These are phyloP conservation scores for Thermothelomyces thermophilus DNA, from an alignment of 2,329 filamentous ascomycete genomes.

Conservation along the genomic window DNA sequence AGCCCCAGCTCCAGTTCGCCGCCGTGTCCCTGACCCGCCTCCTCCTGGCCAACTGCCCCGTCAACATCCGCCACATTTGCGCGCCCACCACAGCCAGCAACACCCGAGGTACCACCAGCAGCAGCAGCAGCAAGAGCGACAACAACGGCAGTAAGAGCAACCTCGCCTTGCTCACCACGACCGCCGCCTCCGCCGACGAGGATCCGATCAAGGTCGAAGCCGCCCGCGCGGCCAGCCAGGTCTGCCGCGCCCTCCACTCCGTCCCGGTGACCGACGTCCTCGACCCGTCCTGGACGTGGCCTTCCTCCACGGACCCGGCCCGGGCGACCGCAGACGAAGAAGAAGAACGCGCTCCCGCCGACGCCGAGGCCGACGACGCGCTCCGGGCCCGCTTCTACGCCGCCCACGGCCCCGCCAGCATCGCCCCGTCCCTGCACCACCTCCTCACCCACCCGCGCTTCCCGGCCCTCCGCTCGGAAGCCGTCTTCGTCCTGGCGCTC, in stretches of 20 bases:
- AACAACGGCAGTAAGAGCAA: conserved; percentile 29
- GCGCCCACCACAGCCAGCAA: conserved; percentile 29
- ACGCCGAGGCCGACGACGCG: conserved; percentile 3
- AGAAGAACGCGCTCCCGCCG: background rate
- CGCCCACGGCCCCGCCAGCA: conserved; percentile 33
- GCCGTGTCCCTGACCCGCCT: conserved; percentile 52
- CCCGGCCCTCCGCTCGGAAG: conserved; percentile 52
- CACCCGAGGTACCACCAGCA: conserved; percentile 6
- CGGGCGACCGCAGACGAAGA: no score
- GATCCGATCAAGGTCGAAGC: conserved; percentile 56
- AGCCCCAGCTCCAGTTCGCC: conserved; percentile 54
- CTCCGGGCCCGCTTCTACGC: conserved; percentile 38
- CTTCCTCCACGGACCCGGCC: conserved; percentile 21
- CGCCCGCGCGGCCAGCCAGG: conserved; percentile 44
- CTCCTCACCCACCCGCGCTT: conserved; percentile 53
- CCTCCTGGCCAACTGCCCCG: conserved; percentile 46
- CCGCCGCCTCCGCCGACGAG: conserved; percentile 40
- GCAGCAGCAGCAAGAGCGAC: no score
- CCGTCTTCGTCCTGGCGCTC: conserved; percentile 56
- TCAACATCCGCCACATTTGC: conserved; percentile 48
- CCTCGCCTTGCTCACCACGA: conserved; percentile 34
- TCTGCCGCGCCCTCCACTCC: conserved; percentile 51
- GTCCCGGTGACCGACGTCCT: background rate
- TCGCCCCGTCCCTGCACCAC: conserved; percentile 41
- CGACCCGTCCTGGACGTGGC: conserved; percentile 23